phyloP scores from a whole-genome alignment of 306 rosid species.

The Vigna hirtella region DNA sequence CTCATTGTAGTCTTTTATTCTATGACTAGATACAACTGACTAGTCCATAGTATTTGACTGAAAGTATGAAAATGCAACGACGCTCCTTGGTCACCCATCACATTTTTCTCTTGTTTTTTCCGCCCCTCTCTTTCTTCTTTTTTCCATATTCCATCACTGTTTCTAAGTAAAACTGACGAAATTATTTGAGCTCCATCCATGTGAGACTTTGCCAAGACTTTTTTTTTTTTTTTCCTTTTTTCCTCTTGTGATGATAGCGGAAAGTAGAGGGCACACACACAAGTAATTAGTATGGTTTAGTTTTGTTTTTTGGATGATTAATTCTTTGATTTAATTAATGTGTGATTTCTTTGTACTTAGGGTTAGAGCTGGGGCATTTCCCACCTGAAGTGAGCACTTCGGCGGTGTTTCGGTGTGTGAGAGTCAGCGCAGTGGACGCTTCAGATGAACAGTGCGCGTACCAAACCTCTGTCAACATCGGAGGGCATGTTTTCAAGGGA shows the following conservation, averaged over 20 bases:
- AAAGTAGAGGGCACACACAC: not conserved
- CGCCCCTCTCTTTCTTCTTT: slow-evolving; percentile 36
- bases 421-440: slow-evolving; percentile 83
- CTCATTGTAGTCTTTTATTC: not conserved
- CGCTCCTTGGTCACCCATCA: slow-evolving; percentile 45
- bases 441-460: slow-evolving; percentile 86
- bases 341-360: slow-evolving; percentile 49
- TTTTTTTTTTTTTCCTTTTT: not conserved
- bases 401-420: slow-evolving; percentile 89
- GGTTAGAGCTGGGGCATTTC: slow-evolving; percentile 87
- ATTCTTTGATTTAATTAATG: not conserved
- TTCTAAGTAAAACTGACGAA: slow-evolving; percentile 71
- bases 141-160: slow-evolving; percentile 52
- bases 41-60: slow-evolving; percentile 52
- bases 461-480: slow-evolving; percentile 92
- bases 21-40: slow-evolving; percentile 39
- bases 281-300: not conserved
- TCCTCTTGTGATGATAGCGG: not conserved
- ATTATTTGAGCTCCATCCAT: slow-evolving; percentile 25
- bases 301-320: not conserved
- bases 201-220: not conserved
- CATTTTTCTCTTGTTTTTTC: slow-evolving; percentile 39
- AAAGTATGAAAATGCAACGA: slow-evolving; percentile 47
- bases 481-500: slow-evolving; percentile 95
- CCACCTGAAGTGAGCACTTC: slow-evolving; percentile 86